Percentiles rank a stretch among this genome's conserved stretches.
Evolutionary conservation across 169 alveolate species (phyloP).

Genomic region (Cystoisospora suis): DNA sequence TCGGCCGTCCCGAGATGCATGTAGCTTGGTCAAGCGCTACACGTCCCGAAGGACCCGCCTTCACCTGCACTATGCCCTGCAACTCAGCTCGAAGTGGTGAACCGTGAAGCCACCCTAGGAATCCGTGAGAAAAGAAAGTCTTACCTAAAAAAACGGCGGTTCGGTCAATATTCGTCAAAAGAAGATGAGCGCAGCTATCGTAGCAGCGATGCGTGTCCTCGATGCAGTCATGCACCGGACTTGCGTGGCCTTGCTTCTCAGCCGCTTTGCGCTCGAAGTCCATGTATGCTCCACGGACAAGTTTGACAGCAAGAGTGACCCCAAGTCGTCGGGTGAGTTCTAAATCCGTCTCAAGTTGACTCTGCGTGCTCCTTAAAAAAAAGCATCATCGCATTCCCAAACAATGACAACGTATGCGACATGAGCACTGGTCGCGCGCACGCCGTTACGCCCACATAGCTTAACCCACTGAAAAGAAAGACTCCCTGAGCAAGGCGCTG

Average conservation of each 20-base stretch:
- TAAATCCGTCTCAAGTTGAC: constrained; percentile 62
- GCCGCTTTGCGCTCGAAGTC: constrained; percentile 78
- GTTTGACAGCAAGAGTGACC: constrained; percentile 69
- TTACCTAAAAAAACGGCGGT: constrained; percentile 53
- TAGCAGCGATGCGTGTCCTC: constrained; percentile 73
- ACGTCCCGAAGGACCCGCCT: no score
- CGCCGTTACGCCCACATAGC: no score
- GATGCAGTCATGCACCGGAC: constrained; percentile 69
- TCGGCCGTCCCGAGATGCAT: no score
- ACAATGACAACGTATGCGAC: no score
- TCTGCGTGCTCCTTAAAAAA: constrained; percentile 39
- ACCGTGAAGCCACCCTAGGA: no score
- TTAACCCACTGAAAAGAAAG: no score
- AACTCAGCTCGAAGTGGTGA: no score
- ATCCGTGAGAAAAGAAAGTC: no score
- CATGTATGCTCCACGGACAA: constrained; percentile 85
- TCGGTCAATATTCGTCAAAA: constrained; percentile 1
- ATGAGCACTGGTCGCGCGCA: no score
- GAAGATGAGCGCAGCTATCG: constrained; percentile 53
- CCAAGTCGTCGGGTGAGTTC: constrained; percentile 63
- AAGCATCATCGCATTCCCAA: background rate
- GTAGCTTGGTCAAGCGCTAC: no score
- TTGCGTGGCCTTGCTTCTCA: constrained; percentile 45
- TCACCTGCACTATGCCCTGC: no score
- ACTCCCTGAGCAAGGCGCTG: no score